Evolutionary conservation across 306 rosid genomes (phyloP).

Genomic region (Acacia acuminata): DNA sequence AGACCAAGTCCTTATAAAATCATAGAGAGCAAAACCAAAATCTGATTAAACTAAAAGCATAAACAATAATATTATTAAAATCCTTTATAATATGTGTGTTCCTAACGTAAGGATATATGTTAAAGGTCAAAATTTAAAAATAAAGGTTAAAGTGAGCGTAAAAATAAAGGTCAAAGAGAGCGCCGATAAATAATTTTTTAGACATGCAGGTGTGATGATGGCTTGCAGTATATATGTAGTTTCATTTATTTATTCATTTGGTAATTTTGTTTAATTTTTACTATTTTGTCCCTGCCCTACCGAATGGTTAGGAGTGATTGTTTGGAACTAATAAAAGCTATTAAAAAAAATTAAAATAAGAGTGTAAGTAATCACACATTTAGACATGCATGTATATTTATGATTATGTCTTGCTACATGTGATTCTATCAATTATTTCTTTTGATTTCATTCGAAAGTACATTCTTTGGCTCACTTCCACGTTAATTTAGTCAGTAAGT

Average conservation of each 20-base stretch:
- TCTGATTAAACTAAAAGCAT: no score
- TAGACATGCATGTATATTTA: slow-evolving; percentile 39
- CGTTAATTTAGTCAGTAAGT: slow-evolving; percentile 35
- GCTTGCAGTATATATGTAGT: not conserved
- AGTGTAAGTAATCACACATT: slow-evolving; percentile 25
- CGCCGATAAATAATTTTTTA: not conserved
- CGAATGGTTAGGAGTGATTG: slow-evolving; percentile 38
- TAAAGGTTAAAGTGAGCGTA: not conserved
- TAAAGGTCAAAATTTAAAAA: not conserved
- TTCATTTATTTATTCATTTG: not conserved
- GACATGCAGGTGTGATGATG: slow-evolving; percentile 38
- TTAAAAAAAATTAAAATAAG: slow-evolving; percentile 9
- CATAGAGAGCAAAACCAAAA: no score
- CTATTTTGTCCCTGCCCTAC: slow-evolving; percentile 2
- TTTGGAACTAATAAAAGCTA: slow-evolving; percentile 10
- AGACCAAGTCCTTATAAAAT: no score
- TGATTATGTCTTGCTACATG: slow-evolving; percentile 32
- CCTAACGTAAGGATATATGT: no score
- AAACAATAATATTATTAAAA: no score
- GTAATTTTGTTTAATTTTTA: not conserved
- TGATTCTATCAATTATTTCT: slow-evolving; percentile 14
- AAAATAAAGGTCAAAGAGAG: not conserved
- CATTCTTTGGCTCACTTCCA: slow-evolving; percentile 32
- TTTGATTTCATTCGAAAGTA: slow-evolving; percentile 28
- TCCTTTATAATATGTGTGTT: no score